Evolutionary conservation across 1,284 basidiomycete genomes (phyloP), one percentile per base, ranked within the genome.

Genomic region (Albatrellus sp.): DNA sequence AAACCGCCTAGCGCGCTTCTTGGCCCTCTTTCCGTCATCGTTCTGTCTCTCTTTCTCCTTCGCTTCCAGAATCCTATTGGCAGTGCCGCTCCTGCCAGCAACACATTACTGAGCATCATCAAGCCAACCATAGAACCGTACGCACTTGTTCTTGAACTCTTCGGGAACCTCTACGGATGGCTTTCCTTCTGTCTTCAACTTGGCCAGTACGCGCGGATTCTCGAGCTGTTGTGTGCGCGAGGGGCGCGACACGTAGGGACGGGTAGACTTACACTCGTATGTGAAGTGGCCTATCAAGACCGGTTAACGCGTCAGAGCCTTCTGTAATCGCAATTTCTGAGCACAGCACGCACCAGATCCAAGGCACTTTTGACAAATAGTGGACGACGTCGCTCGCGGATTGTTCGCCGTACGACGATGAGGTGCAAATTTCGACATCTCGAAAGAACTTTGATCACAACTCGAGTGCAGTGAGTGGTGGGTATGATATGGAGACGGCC

Each of bases 341-440:
- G 42, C 28, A 14, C 45, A 37, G 14, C 16, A 38, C 46, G 29
- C 33, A 78, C 83, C 83, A 58, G 69, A 68, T 36, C 68, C 63
- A 28, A 88, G 68, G 55, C 85, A 89, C 62, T 81, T 88, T 60
- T 89, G 85, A 60, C 85, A 89, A 31, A 83, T 56, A 0, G 85
- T 88, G 0, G 72, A 72, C 1, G 74, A 61, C 1, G 69, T 72
- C 28, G 83, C 74, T 9, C 73, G 67, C 9, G 82, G 77, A 43
- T 70, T 72, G 57, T 71, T 80, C 30, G 67, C 61, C 2, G 74
- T 73, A 46, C 64, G 69, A 47, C 66, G 65, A 56, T 86, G 84
- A 1, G 83, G 84, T n/a, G 83, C 83, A 58, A 72, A 87, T 60
- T 81, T 87, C 46, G 83, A 86, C 83, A 87, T 86, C 17, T n/a